phyloP scores from a whole-genome alignment of 768 basidiomycete genomes.

The Leccinellum rugosiceps region DNA sequence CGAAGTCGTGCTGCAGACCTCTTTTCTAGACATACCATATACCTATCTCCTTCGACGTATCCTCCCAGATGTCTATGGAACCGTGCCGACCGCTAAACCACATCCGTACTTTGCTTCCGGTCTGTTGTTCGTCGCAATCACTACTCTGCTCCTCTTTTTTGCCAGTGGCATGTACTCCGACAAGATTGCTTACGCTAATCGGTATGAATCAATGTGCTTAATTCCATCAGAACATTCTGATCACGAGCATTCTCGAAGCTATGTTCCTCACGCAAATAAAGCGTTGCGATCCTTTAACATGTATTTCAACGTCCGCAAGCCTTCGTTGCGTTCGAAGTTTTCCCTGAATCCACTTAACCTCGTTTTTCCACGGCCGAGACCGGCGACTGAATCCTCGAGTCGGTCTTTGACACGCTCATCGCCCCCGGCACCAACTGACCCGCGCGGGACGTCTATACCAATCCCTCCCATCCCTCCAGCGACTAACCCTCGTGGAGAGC shows the following conservation, averaged over 20 bases:
- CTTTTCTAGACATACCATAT: conserved; percentile 65
- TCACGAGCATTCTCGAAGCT: conserved; percentile 48
- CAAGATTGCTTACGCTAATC: conserved; percentile 94
- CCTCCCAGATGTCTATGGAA: conserved; percentile 50
- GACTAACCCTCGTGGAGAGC: conserved; percentile 88
- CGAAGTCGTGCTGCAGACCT: conserved; percentile 69
- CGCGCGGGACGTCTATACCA: conserved; percentile 43
- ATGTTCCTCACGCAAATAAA: conserved; percentile 93
- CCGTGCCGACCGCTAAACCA: conserved; percentile 40
- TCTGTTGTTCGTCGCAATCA: conserved; percentile 81
- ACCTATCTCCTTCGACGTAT: conserved; percentile 44
- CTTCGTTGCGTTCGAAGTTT: conserved; percentile 62
- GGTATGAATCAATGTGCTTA: conserved; percentile 48
- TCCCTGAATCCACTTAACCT: conserved; percentile 39
- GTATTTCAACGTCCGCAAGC: conserved; percentile 90
- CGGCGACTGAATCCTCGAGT: conserved; percentile 18
- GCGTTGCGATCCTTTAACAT: conserved; percentile 93
- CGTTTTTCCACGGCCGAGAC: conserved; percentile 32
- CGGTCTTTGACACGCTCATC: conserved; percentile 28
- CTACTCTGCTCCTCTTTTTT: conserved; percentile 91
- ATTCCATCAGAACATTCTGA: conserved; percentile 14
- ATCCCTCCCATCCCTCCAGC: conserved; percentile 78
- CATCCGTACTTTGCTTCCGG: conserved; percentile 79
- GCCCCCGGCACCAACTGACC: conserved; percentile 35
- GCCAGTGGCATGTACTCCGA: conserved; percentile 95